Conservation (phyloP, 148 eudicot species). For the Talinum fruticosum region DNA sequence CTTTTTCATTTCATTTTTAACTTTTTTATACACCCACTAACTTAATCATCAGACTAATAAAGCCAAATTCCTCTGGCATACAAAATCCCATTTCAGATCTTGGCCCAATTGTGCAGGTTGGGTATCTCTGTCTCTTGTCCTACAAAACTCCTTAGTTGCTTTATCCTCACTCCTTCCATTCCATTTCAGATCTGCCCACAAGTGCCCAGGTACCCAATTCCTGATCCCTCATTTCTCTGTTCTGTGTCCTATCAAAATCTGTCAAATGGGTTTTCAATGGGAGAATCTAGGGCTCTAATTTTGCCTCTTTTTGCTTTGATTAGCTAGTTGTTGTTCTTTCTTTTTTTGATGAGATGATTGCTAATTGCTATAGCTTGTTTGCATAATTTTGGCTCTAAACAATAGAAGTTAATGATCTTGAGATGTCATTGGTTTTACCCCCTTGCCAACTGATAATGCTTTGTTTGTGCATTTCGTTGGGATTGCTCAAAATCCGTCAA, state of each 20-base stretch:
- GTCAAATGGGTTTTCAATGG: background rate
- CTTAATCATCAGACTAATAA: background rate
- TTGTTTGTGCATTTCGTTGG: background rate
- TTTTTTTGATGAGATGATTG: background rate
- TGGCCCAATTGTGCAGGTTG: background rate
- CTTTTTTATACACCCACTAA: background rate
- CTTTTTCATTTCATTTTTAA: background rate
- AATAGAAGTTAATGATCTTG: background rate
- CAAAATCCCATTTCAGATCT: slow-evolving; percentile 3
- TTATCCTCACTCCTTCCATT: background rate
- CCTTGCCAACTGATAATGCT: background rate
- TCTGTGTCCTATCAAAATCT: background rate
- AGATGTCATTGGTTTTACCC: background rate
- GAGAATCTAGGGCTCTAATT: background rate
- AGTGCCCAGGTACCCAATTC: slow-evolving; percentile 10
- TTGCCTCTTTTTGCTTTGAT: background rate
- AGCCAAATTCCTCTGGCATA: slow-evolving; percentile 2
- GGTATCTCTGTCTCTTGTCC: background rate
- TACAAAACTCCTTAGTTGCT: background rate
- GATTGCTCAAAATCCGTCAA: too few species aligned
- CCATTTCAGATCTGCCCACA: slow-evolving; percentile 1
- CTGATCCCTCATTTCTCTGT: background rate
- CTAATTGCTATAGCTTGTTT: background rate
- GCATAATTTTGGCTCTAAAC: background rate
- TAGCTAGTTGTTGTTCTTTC: background rate